These are phyloP conservation scores for Paecilomyces variotii DNA, from an alignment of 2,329 filamentous ascomycete genomes.

Conservation along the genomic window DNA sequence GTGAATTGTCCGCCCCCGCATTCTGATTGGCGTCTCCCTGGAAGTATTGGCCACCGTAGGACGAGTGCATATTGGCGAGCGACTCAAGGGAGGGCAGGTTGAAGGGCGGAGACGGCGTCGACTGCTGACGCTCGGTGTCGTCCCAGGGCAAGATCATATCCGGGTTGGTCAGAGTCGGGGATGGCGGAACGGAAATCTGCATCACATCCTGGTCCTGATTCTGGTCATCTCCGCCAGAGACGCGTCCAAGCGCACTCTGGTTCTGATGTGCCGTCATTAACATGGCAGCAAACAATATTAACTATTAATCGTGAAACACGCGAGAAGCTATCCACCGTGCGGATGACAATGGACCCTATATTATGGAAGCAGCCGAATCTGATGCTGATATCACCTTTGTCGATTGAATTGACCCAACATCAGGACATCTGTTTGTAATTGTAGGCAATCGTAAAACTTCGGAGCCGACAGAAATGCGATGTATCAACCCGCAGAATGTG, in stretches of 20 bases:
- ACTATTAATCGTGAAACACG: background rate
- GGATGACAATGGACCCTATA: background rate
- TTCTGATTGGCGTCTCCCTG: constrained; percentile 3
- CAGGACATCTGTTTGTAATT: background rate
- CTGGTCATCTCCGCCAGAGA: constrained; percentile 9
- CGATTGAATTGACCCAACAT: background rate
- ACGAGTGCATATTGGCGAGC: background rate
- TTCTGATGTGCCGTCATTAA: constrained; percentile 1
- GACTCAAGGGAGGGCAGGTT: constrained; percentile 40
- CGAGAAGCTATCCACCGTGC: background rate
- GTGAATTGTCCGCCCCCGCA: constrained; percentile 5
- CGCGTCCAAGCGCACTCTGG: constrained; percentile 6
- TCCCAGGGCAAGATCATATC: constrained; percentile 88
- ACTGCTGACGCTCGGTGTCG: constrained; percentile 44
- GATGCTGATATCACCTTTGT: background rate
- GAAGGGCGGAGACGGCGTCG: constrained; percentile 45
- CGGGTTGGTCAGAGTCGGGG: constrained; percentile 83
- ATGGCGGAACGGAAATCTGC: constrained; percentile 46
- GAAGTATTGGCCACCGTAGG: background rate
- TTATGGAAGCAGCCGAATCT: background rate
- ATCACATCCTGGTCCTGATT: constrained; percentile 9
- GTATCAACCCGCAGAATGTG: background rate
- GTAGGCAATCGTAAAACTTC: background rate
- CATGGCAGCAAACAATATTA: constrained; percentile 1
- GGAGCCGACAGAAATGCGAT: background rate